These are phyloP conservation scores for Thelonectria olida DNA, from an alignment of 2,329 filamentous ascomycete species.

Conservation along the genomic window DNA sequence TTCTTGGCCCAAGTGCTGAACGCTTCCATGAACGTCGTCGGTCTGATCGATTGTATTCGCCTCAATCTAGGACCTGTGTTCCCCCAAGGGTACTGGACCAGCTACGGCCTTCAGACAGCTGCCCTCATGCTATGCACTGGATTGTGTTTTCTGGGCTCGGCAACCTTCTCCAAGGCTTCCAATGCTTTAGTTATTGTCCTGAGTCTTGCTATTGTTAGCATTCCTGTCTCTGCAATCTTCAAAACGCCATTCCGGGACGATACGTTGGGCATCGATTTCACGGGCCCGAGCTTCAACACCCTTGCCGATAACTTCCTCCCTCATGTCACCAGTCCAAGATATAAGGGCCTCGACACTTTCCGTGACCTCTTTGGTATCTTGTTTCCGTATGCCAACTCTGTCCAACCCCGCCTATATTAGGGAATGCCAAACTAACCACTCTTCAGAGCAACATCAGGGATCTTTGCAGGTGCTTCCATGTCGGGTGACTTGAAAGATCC, in stretches of 20 bases:
- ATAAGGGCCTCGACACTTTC: constrained; percentile 73
- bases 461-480: constrained; percentile 84
- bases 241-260: constrained; percentile 73
- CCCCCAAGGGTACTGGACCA: constrained; percentile 77
- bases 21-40: constrained; percentile 87
- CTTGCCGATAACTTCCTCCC: constrained; percentile 80
- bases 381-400: constrained; percentile 64
- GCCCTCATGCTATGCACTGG: constrained; percentile 76
- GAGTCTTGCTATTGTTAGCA: constrained; percentile 78
- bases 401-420: not conserved
- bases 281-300: constrained; percentile 76
- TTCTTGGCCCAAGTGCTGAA: constrained; percentile 92
- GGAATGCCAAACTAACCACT: constrained; percentile 36
- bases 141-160: constrained; percentile 82
- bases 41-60: constrained; percentile 82
- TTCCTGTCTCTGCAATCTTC: constrained; percentile 80
- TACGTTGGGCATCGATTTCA: constrained; percentile 75
- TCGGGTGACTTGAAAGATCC: constrained; percentile 86
- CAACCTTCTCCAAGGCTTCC: constrained; percentile 82
- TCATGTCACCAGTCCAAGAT: constrained; percentile 69
- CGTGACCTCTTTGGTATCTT: constrained; percentile 87
- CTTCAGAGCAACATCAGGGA: constrained; percentile 60
- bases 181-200: constrained; percentile 79
- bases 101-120: constrained; percentile 78
- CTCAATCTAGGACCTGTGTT: constrained; percentile 77